phyloP scores from a whole-genome alignment of 345 rosid genomes.

The Clausena lansium region DNA sequence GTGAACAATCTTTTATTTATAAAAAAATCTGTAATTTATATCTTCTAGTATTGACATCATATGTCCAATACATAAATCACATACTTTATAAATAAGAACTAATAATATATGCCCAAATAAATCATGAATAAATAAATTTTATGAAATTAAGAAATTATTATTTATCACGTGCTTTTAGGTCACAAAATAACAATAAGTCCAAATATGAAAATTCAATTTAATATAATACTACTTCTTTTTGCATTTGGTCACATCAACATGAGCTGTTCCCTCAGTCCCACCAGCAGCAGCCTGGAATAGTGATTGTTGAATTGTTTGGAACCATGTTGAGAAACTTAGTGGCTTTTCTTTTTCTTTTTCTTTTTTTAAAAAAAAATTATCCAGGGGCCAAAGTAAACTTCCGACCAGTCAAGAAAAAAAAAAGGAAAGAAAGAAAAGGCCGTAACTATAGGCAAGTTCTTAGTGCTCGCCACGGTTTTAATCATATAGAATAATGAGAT shows the following conservation, averaged over 20 bases:
- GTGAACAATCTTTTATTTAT: no score
- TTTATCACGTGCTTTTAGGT: no score
- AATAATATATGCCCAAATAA: no score
- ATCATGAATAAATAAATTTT: no score
- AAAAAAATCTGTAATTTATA: no score
- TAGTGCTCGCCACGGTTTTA: neutral
- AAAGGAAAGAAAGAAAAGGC: neutral
- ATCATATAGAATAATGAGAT: neutral
- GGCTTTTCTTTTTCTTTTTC: no score
- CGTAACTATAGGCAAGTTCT: neutral
- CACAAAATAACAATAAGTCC: no score
- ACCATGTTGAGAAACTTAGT: neutral
- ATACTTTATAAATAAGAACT: no score
- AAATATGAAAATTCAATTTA: neutral
- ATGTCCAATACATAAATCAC: no score
- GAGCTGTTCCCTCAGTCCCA: neutral
- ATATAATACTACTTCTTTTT: neutral
- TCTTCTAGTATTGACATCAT: no score
- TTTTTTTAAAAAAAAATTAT: no score
- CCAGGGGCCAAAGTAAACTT: constrained; percentile 11
- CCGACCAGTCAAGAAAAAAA: neutral
- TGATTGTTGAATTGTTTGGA: neutral
- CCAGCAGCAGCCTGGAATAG: neutral
- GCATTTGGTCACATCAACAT: neutral
- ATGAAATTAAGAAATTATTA: no score